Percentiles rank a stretch among this genome's conserved stretches.
Evolutionary conservation across 495 filamentous ascomycete genomes (phyloP).

Genomic region (Podospora appendiculata): DNA sequence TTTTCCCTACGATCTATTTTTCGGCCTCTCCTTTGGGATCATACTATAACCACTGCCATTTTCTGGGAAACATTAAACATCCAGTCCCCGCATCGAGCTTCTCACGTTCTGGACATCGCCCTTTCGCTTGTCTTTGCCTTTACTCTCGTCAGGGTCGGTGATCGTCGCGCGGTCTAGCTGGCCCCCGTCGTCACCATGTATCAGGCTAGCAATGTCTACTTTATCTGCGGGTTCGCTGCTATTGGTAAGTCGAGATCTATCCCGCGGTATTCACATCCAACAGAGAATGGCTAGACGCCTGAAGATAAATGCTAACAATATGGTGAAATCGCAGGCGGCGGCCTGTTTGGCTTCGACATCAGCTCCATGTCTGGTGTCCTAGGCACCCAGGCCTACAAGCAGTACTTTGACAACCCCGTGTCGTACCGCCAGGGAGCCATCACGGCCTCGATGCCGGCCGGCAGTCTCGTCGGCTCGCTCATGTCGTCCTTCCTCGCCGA

Average conservation of each 20-base stretch:
- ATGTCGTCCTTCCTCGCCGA: conserved; percentile 60
- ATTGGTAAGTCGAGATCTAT: conserved; percentile 40
- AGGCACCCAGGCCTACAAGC: conserved; percentile 52
- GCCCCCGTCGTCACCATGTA: conserved; percentile 18
- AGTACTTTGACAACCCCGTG: conserved; percentile 49
- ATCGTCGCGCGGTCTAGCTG: not conserved
- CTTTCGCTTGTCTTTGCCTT: not conserved
- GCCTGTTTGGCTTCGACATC: conserved; percentile 69
- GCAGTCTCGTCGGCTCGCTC: conserved; percentile 66
- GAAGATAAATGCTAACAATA: not conserved
- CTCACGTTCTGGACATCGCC: not conserved
- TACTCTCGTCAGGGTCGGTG: not conserved
- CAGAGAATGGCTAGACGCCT: no score
- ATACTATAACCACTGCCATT: not conserved
- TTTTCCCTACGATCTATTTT: not conserved
- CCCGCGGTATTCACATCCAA: no score
- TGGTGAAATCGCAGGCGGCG: conserved; percentile 40
- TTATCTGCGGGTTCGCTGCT: conserved; percentile 57
- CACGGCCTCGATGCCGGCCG: conserved; percentile 65
- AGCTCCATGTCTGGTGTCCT: conserved; percentile 62
- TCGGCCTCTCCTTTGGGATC: not conserved
- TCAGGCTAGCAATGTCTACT: conserved; percentile 48
- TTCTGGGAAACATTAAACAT: not conserved
- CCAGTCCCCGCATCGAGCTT: not conserved
- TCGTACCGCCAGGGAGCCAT: conserved; percentile 55